Base-by-base conservation (phyloP, 2,329 filamentous ascomycete species). In the Xylariaceae sp. region DNA sequence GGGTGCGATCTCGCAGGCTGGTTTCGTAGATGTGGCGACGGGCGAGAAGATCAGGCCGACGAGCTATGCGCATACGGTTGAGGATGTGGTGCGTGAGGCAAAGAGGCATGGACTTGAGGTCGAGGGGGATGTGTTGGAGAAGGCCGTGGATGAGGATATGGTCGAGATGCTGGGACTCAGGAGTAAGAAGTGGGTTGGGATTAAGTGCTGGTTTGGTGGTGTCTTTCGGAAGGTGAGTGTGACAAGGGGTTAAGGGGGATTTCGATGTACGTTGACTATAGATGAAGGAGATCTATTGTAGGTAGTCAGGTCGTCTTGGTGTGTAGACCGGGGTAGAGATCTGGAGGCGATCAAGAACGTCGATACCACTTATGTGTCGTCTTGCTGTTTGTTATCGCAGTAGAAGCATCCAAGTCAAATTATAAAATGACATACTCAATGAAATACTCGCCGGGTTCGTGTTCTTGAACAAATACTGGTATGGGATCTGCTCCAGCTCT, bases 101-200 rank as follows among this genome's bases (percentile, higher is more conserved):
- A 67, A 59, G 50, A 73, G 67, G 57, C 74, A 69, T 45, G 81
- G 78, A 6, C 78, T 83, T 59, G 72, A 75, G 55, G 65, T 80
- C 1, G 39, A 73, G 11, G 72, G 69, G 69, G 63, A 62, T 5
- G 54, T 74, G 3, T 56, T 69, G 49, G 78, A 82, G 70, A 75
- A 71, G 70, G 72, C 69, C 52, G 73, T 84, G 72, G 69, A 80
- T 70, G 77, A 81, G 59, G 76, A 77, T 1, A 80, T 87, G 78
- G 80, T 81, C n/a, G 80, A 80, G 66, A 74, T 72, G 53, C 76
- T 88, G 51, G 86, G 88, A 2, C 76, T 76, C 57, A 80, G 86
- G 44, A 84, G 86, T 30, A 75, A 73, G 67, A 88, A 89, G 61
- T 89, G 86, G 86, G 76, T 87, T 66, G 83, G 72, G 66, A 78